These are phyloP conservation scores for Licmophora abbreviata DNA, from an alignment of 108 stramenopile genomes.

Conservation along the genomic window DNA sequence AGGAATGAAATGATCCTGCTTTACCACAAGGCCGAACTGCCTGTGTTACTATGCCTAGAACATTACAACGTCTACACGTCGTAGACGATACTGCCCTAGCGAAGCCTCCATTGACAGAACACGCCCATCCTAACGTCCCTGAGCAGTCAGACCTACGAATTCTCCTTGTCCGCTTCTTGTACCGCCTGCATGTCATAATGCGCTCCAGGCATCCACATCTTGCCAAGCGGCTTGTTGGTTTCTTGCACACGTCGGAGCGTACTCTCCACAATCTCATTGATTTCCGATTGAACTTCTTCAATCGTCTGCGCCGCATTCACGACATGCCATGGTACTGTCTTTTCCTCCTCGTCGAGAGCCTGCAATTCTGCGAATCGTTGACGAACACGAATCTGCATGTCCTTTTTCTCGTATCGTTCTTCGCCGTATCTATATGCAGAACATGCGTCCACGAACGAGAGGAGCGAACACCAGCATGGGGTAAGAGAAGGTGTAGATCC, in stretches of 20 bases:
- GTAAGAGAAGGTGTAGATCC: background rate
- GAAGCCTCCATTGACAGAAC: no score
- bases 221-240: constrained; percentile 25
- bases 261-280: constrained; percentile 46
- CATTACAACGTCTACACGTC: no score
- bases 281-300: constrained; percentile 64
- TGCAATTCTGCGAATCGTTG: constrained; percentile 70
- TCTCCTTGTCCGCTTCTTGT: no score
- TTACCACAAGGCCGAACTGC: no score
- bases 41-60: no score
- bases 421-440: constrained; percentile 48
- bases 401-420: constrained; percentile 83
- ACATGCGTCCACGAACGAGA: background rate
- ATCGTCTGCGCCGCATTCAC: constrained; percentile 70
- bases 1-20: no score
- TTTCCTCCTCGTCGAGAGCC: constrained; percentile 37
- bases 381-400: constrained; percentile 77
- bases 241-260: constrained; percentile 40
- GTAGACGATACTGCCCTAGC: no score
- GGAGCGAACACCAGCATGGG: background rate
- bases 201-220: no score
- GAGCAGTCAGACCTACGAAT: no score
- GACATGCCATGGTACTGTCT: constrained; percentile 65
- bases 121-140: no score
- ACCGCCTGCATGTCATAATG: no score